Evolutionary conservation across 1,284 basidiomycete species (phyloP).

Genomic region (Vanrija sp.): DNA sequence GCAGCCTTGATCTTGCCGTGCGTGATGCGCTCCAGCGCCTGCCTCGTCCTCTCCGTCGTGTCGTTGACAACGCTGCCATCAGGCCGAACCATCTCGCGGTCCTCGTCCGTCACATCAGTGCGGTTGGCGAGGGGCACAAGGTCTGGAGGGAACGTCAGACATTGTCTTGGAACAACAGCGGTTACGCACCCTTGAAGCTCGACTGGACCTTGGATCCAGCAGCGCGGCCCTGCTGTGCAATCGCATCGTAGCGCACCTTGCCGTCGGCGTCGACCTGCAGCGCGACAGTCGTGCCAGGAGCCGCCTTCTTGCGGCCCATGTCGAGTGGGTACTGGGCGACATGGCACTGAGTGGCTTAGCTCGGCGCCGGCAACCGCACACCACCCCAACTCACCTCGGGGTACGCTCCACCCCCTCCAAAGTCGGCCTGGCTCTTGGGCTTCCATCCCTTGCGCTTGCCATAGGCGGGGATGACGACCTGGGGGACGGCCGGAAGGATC

Average conservation of each 20-base stretch:
- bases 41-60: conserved; percentile 83
- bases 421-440: conserved; percentile 75
- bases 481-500: conserved; percentile 15
- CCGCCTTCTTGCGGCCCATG: conserved; percentile 91
- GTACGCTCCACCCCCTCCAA: conserved; percentile 89
- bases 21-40: conserved; percentile 87
- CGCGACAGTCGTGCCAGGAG: conserved; percentile 86
- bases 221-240: conserved; percentile 89
- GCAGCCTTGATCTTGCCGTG: conserved; percentile 96
- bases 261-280: conserved; percentile 95
- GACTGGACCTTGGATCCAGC: conserved; percentile 83
- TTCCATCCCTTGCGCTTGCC: conserved; percentile 83
- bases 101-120: conserved; percentile 74
- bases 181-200: conserved; percentile 68
- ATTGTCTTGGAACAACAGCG: background rate
- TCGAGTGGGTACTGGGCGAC: conserved; percentile 94
- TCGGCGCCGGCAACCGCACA: too few relatives aligned
- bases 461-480: conserved; percentile 53
- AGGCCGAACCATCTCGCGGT: conserved; percentile 78
- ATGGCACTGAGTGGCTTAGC: conserved; percentile 61
- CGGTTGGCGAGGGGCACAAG: conserved; percentile 88
- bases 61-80: conserved; percentile 82
- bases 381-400: conserved; percentile 59
- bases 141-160: conserved; percentile 54
- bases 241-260: conserved; percentile 93